phyloP scores from a whole-genome alignment of 1,284 basidiomycete species.

The Pterula multifida region DNA sequence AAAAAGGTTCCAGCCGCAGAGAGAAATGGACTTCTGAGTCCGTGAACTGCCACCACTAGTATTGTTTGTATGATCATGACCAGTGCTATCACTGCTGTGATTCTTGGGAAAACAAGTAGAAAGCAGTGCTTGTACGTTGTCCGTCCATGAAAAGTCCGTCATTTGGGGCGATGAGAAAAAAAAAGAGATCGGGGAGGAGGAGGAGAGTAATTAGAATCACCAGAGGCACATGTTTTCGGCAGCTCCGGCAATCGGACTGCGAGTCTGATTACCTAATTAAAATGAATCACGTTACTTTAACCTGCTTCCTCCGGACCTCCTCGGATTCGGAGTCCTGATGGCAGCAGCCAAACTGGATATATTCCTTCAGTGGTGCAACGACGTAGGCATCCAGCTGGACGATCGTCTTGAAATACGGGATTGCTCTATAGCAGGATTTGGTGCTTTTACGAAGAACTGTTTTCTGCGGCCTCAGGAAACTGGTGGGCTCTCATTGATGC shows the following conservation, averaged over 20 bases:
- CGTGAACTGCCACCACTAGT: background rate
- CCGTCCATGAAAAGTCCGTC: background rate
- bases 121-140: background rate
- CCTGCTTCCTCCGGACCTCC: too few species aligned
- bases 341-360: background rate
- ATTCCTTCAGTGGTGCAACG: conserved; percentile 34
- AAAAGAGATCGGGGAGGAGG: background rate
- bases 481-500: conserved; percentile 21
- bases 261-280: background rate
- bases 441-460: conserved; percentile 25
- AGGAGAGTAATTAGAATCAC: background rate
- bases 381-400: conserved; percentile 33
- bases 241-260: background rate
- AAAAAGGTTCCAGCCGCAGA: background rate
- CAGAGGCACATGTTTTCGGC: background rate
- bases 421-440: conserved; percentile 19
- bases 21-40: background rate
- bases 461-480: conserved; percentile 25
- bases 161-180: background rate
- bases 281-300: too few species aligned
- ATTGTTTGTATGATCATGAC: background rate
- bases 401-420: conserved; percentile 25
- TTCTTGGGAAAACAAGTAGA: background rate
- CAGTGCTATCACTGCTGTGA: background rate
- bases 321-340: too few species aligned